Percentiles rank a stretch among this genome's conserved stretches.
phyloP scores from a whole-genome alignment of 106 monocot genomes.

The Dendrobium huoshanense region DNA sequence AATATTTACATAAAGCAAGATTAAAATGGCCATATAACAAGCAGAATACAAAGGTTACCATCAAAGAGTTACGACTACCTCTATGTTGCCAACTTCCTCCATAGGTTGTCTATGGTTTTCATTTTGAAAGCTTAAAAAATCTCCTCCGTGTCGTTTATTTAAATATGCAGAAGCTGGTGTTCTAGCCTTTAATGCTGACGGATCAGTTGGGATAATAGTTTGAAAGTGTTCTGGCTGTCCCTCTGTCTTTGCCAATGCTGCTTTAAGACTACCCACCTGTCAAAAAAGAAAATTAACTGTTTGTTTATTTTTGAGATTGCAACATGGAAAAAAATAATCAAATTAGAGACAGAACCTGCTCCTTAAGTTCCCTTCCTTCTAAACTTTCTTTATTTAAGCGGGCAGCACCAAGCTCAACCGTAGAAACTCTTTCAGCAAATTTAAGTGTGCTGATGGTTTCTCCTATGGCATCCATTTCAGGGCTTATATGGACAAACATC shows the following conservation, averaged over 20 bases:
- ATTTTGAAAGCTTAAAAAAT: conserved; percentile 19
- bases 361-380: conserved; percentile 83
- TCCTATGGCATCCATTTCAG: conserved; percentile 78
- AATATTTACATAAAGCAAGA: no score
- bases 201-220: conserved; percentile 25
- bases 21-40: no score
- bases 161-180: conserved; percentile 31
- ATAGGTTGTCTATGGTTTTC: conserved; percentile 38
- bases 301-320: neutral
- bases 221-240: conserved; percentile 34
- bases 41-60: no score
- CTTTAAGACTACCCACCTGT: conserved; percentile 74
- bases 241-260: conserved; percentile 61
- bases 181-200: conserved; percentile 28
- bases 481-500: conserved; percentile 99
- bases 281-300: neutral
- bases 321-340: neutral
- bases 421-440: conserved; percentile 95
- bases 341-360: conserved; percentile 46
- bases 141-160: conserved; percentile 20
- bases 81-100: conserved; percentile 77
- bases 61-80: conserved; percentile 39
- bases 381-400: conserved; percentile 68
- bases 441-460: conserved; percentile 97
- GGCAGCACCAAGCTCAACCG: conserved; percentile 93